These are phyloP conservation scores for Fusarium napiforme DNA, from an alignment of 2,329 filamentous ascomycete genomes.

Conservation along the genomic window DNA sequence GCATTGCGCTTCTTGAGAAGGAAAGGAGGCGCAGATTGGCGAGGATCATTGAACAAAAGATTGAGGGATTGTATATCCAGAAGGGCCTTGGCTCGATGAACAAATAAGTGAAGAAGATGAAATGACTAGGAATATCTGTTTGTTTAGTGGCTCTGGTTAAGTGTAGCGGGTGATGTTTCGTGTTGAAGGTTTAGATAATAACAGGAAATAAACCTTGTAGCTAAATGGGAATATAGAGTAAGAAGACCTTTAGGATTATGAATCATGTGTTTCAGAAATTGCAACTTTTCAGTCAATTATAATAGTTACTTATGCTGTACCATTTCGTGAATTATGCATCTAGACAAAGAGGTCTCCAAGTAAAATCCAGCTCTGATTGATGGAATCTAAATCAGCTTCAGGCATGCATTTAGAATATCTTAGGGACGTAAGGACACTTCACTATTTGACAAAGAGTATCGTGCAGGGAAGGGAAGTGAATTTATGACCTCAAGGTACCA, in stretches of 20 bases:
- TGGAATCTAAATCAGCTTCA: accelerated
- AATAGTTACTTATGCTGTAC: accelerated
- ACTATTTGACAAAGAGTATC: not conserved
- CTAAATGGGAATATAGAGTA: not conserved
- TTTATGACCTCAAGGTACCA: accelerated
- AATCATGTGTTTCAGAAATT: no score
- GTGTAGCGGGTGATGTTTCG: no score
- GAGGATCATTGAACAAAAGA: not conserved
- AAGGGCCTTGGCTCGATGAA: not conserved
- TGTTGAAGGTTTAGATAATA: not conserved
- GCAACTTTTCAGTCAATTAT: not conserved
- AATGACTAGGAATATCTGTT: not conserved
- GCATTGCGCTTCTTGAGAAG: not conserved
- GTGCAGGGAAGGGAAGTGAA: not conserved
- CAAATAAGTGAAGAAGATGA: accelerated
- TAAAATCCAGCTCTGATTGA: accelerated
- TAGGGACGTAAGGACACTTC: accelerated
- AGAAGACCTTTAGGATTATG: not conserved
- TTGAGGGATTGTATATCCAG: not conserved
- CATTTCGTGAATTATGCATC: not conserved
- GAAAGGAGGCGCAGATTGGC: not conserved
- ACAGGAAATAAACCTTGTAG: not conserved
- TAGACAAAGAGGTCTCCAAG: accelerated
- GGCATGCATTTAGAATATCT: accelerated
- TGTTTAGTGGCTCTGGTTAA: accelerated